Evolutionary conservation across 2,329 filamentous ascomycete genomes (phyloP).

Genomic region (Cyclaneusma minus): DNA sequence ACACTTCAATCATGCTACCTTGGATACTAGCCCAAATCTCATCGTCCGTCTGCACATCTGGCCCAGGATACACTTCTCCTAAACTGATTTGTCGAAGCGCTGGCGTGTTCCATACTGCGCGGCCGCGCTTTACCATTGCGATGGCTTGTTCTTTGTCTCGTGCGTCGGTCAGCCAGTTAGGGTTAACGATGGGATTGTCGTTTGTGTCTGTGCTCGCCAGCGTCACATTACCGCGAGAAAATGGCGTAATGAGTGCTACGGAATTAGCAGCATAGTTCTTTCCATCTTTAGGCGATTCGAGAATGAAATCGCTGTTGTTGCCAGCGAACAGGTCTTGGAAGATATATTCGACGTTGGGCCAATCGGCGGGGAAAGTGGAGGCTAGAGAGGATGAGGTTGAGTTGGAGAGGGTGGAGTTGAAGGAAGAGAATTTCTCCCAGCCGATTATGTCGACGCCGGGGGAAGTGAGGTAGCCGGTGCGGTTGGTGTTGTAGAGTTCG

Average conservation of each 20-base stretch:
- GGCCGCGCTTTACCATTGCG: slow-evolving; percentile 24
- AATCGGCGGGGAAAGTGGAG: slow-evolving; percentile 2
- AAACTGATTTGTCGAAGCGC: slow-evolving; percentile 7
- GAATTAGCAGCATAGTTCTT: slow-evolving; percentile 20
- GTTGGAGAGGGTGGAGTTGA: neutral
- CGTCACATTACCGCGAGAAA: slow-evolving; percentile 28
- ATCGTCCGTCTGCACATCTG: slow-evolving; percentile 7
- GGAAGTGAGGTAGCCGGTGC: slow-evolving; percentile 1
- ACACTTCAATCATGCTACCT: too few species aligned
- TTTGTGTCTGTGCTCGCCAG: slow-evolving; percentile 20
- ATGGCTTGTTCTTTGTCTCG: slow-evolving; percentile 28
- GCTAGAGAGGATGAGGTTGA: neutral
- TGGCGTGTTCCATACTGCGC: slow-evolving; percentile 13
- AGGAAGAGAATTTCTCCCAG: slow-evolving; percentile 2
- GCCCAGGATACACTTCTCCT: slow-evolving; percentile 10
- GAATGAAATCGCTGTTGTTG: neutral
- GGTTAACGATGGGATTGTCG: slow-evolving; percentile 26
- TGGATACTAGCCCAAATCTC: slow-evolving; percentile 9
- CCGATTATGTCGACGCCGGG: slow-evolving; percentile 1
- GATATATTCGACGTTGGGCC: slow-evolving; percentile 3
- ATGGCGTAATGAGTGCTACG: slow-evolving; percentile 22
- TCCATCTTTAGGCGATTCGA: slow-evolving; percentile 11
- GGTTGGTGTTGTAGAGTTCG: slow-evolving; percentile 1
- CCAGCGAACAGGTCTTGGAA: slow-evolving; percentile 4
- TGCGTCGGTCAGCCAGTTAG: slow-evolving; percentile 27